Evolutionary conservation across 495 filamentous ascomycete genomes (phyloP).

Genomic region (Daldinia vernicosa): DNA sequence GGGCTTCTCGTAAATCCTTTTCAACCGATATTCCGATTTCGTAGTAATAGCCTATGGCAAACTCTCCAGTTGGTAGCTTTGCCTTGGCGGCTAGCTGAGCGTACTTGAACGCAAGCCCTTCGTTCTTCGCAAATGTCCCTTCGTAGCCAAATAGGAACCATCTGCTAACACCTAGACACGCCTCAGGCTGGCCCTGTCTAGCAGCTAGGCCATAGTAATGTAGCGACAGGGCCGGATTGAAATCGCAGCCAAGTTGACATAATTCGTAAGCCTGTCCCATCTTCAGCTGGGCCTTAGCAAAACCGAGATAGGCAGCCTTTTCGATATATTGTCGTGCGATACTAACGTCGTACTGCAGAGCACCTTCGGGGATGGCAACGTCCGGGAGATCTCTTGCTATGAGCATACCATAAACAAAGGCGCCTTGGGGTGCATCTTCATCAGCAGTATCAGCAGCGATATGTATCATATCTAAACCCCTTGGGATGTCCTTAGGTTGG

Average conservation of each 20-base stretch:
- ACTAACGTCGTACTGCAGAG: slow-evolving; percentile 76
- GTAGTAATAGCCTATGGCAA: slow-evolving; percentile 96
- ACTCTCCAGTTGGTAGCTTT: slow-evolving; percentile 89
- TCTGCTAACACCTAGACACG: slow-evolving; percentile 96
- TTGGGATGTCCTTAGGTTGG: slow-evolving; percentile 79
- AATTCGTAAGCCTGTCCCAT: slow-evolving; percentile 97
- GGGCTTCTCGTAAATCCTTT: slow-evolving; percentile 82
- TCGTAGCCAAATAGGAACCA: slow-evolving; percentile 98
- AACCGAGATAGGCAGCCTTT: slow-evolving; percentile 95
- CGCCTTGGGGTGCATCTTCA: slow-evolving; percentile 96
- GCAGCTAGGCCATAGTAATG: slow-evolving; percentile 97
- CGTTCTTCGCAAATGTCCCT: slow-evolving; percentile 90
- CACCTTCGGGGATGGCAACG: slow-evolving; percentile 75
- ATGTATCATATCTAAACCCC: slow-evolving; percentile 81
- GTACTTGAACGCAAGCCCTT: slow-evolving; percentile 89
- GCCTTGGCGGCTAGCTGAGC: slow-evolving; percentile 83
- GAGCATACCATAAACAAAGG: slow-evolving; percentile 97
- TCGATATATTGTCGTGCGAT: slow-evolving; percentile 89
- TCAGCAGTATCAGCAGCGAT: slow-evolving; percentile 87
- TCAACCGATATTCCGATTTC: slow-evolving; percentile 92
- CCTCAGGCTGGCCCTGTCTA: slow-evolving; percentile 86
- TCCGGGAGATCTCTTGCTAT: slow-evolving; percentile 89
- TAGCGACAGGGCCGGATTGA: slow-evolving; percentile 88
- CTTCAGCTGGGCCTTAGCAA: slow-evolving; percentile 96
- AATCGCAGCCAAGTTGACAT: slow-evolving; percentile 91